These are phyloP conservation scores for Coemansia aciculifera DNA, from an alignment of 192 early-diverging fungal genomes.

Conservation along the genomic window DNA sequence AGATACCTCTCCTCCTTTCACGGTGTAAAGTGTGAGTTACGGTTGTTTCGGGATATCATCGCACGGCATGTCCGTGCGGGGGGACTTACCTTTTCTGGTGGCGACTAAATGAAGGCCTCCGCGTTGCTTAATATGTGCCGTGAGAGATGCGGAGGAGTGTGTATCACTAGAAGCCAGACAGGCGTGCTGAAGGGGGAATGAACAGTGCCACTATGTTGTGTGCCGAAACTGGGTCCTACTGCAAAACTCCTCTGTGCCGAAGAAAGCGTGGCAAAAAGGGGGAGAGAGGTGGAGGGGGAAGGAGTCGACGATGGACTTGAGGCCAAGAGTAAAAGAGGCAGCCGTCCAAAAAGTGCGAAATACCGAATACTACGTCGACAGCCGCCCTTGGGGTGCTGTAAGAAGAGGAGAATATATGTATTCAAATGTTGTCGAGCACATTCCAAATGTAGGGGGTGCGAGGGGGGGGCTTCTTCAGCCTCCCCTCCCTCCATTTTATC, in stretches of 20 bases:
- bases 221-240: conserved; percentile 5
- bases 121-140: conserved; percentile 1
- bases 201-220: neutral
- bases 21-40: neutral
- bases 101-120: neutral
- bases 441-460: conserved; percentile 5
- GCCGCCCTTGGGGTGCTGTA: neutral
- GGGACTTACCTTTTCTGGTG: neutral
- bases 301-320: neutral
- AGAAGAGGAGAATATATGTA: conserved; percentile 1
- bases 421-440: conserved; percentile 4
- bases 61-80: neutral
- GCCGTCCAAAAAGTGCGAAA: neutral
- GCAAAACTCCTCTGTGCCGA: neutral
- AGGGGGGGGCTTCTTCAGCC: neutral
- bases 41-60: conserved; percentile 9
- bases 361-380: neutral
- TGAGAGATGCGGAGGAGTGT: conserved; percentile 1
- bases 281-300: neutral
- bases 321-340: neutral
- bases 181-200: neutral
- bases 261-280: neutral
- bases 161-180: neutral
- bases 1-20: neutral
- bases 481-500: neutral